Evolutionary conservation across 495 filamentous ascomycete species (phyloP), one percentile per base, ranked within the genome.

Genomic region (Aspergillus cavernicola): DNA sequence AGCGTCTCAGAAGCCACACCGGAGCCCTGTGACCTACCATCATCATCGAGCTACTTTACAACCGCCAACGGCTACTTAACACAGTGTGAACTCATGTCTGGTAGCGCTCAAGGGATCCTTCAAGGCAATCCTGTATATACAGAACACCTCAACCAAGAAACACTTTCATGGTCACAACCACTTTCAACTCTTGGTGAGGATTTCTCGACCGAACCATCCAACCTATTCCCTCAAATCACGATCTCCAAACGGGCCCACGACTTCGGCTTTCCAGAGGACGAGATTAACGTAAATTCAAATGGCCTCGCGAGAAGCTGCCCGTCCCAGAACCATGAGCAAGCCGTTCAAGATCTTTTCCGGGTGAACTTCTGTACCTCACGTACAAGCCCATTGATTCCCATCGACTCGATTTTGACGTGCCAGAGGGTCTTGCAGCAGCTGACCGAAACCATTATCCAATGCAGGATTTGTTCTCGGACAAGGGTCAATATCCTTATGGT

Each of bases 401-500:
- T 73, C 40, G 68, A 73, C 29, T 57, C 61, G 4, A 61, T 70
- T 13, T 22, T 73, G 1, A 62, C 49, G 7, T 64, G 61, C 19
- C 66, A 71, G 28, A 63, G 62, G 18, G 54, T 64, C 5, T 42
- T 73, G 13, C 53, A 69, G 41, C 48, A 65, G 5, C 55, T 67
- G 13, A 56, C 64, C 2, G 63, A 70, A n/a, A 55, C 55, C 1
- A 66, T 71, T 13, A 53, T 73, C 4, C 63, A 62, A 19, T 73
- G 70, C 32, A 47, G 48, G 9, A 32, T 63, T n/a, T 73, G 70
- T 50, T 61, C 63, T 1, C 65, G 61, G 24, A 59, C 55, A 1
- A 56, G 62, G 23, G 53, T 58, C 0, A 67, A 66, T n/a, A 56
- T 70, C 22, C 61, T 73, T 7, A 68, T 70, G 61, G 31, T 70